Base-by-base conservation (phyloP, 371 early-diverging fungal species). In the Actinomortierella ambigua region DNA sequence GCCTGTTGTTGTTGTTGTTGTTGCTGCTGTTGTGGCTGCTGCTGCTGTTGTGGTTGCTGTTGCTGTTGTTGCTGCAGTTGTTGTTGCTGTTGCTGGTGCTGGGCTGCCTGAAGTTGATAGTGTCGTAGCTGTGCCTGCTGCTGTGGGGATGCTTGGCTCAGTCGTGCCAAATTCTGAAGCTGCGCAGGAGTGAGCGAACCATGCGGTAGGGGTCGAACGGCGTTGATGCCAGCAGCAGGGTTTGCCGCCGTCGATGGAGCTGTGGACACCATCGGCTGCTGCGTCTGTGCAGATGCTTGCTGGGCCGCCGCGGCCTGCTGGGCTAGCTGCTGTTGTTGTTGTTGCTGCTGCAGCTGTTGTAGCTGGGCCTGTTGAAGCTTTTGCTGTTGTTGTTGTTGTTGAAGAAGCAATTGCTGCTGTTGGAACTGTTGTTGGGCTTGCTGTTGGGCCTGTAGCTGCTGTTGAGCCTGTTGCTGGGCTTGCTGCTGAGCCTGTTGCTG, bases 361-460 rank as follows among this genome's bases (percentile, higher is more conserved):
- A 57, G 41, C 29, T 67, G 60, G 3, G 55, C 65, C 1, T 46
- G 52, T 15, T 50, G 62, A 41, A 65, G 79, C 17, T 50, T 44
- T 39, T 55, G 55, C 24, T 54, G 56, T 23, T 62, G 63, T 15
- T 67, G 73, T 26, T 55, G 57, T 42, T 62, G 63, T 22, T 67
- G 69, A 8, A 53, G 59, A 13, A 50, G 62, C 24, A 59, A 50
- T 27, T 68, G 68, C 23, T 55, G 55, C 17, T 54, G 56, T 23
- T 34, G 34, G 4, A 6, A 11, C 11, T 34, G 34, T 34, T 62
- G 63, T 57, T 40, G 50, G 34, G 24, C 39, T 39, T 39, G 58
- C 4, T 54, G 53, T 18, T 23, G 27, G 15, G 54, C 62, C 14
- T n/a, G 53, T 34, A 50, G 67, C 44, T 51, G 62, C 20, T 67